Base-by-base conservation (phyloP, 257 asterid genomes). In the Lantana camara region DNA sequence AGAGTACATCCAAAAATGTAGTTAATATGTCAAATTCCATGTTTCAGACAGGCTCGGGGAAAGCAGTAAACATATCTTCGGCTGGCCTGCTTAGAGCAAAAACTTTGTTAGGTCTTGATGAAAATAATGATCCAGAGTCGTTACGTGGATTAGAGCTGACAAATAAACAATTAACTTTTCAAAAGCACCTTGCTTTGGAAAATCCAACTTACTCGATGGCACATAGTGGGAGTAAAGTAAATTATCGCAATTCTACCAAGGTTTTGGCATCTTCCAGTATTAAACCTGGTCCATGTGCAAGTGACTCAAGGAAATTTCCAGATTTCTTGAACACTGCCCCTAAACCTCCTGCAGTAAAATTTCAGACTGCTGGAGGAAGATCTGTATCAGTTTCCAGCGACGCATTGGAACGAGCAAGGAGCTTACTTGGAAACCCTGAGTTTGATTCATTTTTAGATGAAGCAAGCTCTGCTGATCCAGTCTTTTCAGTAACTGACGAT, bases 291-390 rank as follows among this genome's bases (percentile, higher is more conserved):
- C 49, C 65, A 12, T 9, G 55, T 34, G 50, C 57, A 72, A 64
- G 68, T 64, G 80, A 78, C 58, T 48, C 79, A 8, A 63, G 52
- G 59, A 69, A 69, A 55, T 57, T 62, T 69, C 76, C 84, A 19
- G 79, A 79, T 65, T 48, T 74, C 73, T 44, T 75, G 64, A 81
- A 63, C 14, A 37, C 70, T 55, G 75, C 79, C 48, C 46, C 62
- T 19, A 78, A 83, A 75, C 82, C 96, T 68, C 81, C 95, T 74
- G 81, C 89, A 3, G 66, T 94, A 58, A 88, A 78, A 80, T 94
- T 90, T 77, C 96, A 86, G 7, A 94, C 99, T 60, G 97, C 99
- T 35, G 99, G 97, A 30, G 99, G 97, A 62, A 83, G 95, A 79
- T 88, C 97, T 57, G 81, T 94, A 75, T 84, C 99, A 19, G 88